A percentile compares a stretch with the other conserved stretches of the same genome.
Conservation (phyloP, 495 filamentous ascomycete genomes). For the Staphylotrichum longicolle region DNA sequence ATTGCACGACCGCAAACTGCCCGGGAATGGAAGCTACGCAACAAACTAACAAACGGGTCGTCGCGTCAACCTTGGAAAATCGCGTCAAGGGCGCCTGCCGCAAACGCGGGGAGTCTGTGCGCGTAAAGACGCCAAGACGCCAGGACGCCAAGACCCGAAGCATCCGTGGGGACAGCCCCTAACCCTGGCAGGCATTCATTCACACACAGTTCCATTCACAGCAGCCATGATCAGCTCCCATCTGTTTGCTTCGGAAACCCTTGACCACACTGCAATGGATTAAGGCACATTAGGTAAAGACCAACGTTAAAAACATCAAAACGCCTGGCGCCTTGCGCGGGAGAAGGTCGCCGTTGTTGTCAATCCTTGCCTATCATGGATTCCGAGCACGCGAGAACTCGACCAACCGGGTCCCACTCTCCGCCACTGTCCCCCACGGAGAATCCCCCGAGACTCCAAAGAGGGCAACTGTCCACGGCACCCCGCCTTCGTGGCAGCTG, state of each 20-base stretch:
- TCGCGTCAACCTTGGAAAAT: conserved; percentile 21
- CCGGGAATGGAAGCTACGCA: too few relatives aligned
- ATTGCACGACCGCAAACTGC: background rate
- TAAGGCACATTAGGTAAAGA: too few relatives aligned
- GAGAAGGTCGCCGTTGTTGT: background rate
- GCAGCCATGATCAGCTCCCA: too few relatives aligned
- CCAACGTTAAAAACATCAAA: too few relatives aligned
- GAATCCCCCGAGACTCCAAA: background rate
- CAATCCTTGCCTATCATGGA: conserved; percentile 1
- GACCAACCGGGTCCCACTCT: conserved; percentile 1
- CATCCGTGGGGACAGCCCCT: too few relatives aligned
- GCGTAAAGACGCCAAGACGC: conserved; percentile 1
- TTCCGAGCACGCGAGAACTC: conserved; percentile 2
- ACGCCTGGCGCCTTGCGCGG: background rate
- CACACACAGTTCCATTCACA: too few relatives aligned
- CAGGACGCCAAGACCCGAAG: conserved; percentile 2
- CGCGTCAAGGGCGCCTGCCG: conserved; percentile 9
- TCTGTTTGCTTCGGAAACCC: too few relatives aligned
- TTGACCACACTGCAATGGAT: too few relatives aligned
- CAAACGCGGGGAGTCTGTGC: conserved; percentile 16
- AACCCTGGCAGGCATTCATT: too few relatives aligned
- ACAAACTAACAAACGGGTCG: background rate
- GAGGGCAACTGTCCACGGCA: conserved; percentile 6
- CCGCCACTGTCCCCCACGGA: conserved; percentile 1
- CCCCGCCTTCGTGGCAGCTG: background rate